Conservation (phyloP, 306 rosid species). For the Sphenostylis stenocarpa region DNA sequence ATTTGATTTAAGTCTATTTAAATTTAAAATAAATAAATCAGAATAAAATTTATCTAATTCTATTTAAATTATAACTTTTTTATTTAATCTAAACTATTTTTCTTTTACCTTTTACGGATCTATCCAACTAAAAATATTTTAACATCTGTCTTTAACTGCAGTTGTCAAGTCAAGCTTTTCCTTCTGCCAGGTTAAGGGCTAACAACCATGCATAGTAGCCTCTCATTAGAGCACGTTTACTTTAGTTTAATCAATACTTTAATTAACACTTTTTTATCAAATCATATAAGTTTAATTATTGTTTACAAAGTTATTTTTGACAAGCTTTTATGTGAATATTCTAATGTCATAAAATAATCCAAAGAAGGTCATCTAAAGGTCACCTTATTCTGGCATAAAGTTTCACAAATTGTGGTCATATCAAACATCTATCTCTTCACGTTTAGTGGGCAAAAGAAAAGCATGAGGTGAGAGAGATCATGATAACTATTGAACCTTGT, state of each 20-base stretch:
- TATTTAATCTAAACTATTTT: too few species aligned
- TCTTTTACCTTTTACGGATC: too few species aligned
- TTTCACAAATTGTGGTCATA: neutral
- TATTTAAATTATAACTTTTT: too few species aligned
- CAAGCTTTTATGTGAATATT: neutral
- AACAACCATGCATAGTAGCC: neutral
- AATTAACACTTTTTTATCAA: neutral
- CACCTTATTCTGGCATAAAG: neutral
- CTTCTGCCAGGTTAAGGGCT: neutral
- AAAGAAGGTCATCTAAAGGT: neutral
- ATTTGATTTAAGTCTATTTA: too few species aligned
- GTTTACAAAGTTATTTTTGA: neutral
- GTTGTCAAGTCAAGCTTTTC: neutral
- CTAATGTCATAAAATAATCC: neutral
- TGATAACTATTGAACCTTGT: slow-evolving; percentile 2
- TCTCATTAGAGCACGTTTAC: neutral
- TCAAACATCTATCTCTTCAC: neutral
- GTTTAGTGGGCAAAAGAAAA: slow-evolving; percentile 1
- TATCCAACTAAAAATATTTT: too few species aligned
- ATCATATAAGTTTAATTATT: neutral
- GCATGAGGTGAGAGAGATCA: neutral
- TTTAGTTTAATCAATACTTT: neutral
- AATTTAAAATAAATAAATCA: too few species aligned
- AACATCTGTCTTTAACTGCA: too few species aligned
- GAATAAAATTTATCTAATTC: too few species aligned